Conservation (phyloP, 1,284 basidiomycete species). For the Rhodotorula sp. region DNA sequence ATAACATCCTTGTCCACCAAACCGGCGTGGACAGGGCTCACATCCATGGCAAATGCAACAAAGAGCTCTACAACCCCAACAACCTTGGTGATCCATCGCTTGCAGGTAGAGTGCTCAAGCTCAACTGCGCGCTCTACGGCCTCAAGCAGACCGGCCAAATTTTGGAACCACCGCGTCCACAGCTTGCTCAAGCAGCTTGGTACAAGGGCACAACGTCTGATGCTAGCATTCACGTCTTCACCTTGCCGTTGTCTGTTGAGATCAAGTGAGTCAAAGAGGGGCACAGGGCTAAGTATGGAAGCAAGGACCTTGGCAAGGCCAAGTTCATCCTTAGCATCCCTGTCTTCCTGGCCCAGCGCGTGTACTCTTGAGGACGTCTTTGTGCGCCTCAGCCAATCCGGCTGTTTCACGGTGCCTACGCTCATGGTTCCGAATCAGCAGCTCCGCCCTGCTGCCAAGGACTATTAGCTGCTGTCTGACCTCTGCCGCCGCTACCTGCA, state of each 20-base stretch:
- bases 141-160: slow-evolving; percentile 52
- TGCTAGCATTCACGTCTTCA: slow-evolving; percentile 45
- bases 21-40: slow-evolving; percentile 56
- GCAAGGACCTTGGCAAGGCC: slow-evolving; percentile 50
- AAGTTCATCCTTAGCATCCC: slow-evolving; percentile 51
- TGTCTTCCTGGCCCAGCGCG: slow-evolving; percentile 47
- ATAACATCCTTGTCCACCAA: slow-evolving; percentile 49
- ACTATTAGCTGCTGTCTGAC: neutral
- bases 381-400: slow-evolving; percentile 47
- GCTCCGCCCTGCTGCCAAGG: neutral
- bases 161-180: slow-evolving; percentile 50
- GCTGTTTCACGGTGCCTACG: slow-evolving; percentile 49
- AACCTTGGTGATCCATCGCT: slow-evolving; percentile 33
- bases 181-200: slow-evolving; percentile 43
- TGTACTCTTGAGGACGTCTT: slow-evolving; percentile 52
- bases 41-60: slow-evolving; percentile 54
- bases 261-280: slow-evolving; percentile 44
- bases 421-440: slow-evolving; percentile 30
- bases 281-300: slow-evolving; percentile 45
- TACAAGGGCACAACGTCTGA: slow-evolving; percentile 41
- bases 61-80: slow-evolving; percentile 52
- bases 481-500: slow-evolving; percentile 10
- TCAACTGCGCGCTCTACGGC: slow-evolving; percentile 50
- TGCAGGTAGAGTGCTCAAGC: slow-evolving; percentile 21
- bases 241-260: slow-evolving; percentile 31